Conservation (phyloP, 1,139 yeast species). For the Candida sp. region DNA sequence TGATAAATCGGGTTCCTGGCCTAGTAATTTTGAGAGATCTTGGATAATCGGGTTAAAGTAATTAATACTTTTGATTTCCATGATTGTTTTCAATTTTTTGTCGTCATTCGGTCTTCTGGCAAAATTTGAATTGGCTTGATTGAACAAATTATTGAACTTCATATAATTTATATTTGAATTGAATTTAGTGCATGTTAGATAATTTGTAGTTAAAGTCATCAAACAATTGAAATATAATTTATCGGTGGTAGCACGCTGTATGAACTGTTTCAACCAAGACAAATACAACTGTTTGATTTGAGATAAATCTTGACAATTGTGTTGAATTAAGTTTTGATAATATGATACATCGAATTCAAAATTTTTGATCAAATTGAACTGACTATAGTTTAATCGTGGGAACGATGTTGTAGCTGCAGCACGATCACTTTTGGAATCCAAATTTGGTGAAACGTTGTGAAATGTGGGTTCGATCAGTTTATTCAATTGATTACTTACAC, state of each 20-base stretch:
- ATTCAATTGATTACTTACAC: too few relatives aligned
- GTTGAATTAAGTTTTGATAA: not conserved
- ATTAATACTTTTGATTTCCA: slow-evolving; percentile 17
- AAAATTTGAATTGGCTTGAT: not conserved
- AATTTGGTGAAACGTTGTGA: too few relatives aligned
- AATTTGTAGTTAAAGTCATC: slow-evolving; percentile 2
- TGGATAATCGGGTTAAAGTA: slow-evolving; percentile 18
- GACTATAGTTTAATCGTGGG: not conserved
- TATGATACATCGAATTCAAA: not conserved
- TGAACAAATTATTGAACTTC: not conserved
- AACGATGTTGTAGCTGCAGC: too few relatives aligned
- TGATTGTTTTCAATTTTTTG: not conserved
- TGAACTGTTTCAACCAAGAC: slow-evolving; percentile 1
- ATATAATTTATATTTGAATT: not conserved
- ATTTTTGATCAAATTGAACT: not conserved
- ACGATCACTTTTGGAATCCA: too few relatives aligned
- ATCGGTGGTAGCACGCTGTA: not conserved
- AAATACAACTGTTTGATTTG: not conserved
- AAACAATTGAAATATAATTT: slow-evolving; percentile 2
- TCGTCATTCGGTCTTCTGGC: not conserved
- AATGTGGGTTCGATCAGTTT: too few relatives aligned
- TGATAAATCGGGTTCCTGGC: slow-evolving; percentile 31
- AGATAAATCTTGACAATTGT: not conserved
- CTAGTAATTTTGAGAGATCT: slow-evolving; percentile 27
- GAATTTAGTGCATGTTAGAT: not conserved